Evolutionary conservation across 192 early-diverging fungal genomes (phyloP).

Genomic region (Borealophlyctis nickersoniae): DNA sequence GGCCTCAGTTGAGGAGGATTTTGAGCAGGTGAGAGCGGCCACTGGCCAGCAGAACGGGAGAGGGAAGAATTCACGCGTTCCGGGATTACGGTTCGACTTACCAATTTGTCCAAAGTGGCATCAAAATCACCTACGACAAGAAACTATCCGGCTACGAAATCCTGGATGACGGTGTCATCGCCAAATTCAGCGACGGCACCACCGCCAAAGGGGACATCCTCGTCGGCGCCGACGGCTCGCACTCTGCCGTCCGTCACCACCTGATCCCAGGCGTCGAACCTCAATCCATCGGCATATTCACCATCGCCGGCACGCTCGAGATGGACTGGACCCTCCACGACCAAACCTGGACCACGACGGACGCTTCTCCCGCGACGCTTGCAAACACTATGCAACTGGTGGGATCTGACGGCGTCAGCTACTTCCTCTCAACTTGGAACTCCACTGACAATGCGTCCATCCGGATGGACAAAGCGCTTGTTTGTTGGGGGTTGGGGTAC

Average conservation of each 20-base stretch:
- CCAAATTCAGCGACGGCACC: conserved; percentile 20
- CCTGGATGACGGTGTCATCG: background rate
- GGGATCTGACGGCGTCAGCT: background rate
- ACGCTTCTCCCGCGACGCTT: background rate
- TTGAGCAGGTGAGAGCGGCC: too few species aligned
- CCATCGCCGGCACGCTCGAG: background rate
- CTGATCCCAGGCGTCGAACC: conserved; percentile 3
- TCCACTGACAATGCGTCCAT: background rate
- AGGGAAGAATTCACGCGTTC: too few species aligned
- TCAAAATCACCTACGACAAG: conserved; percentile 11
- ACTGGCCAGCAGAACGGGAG: too few species aligned
- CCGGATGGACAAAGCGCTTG: background rate
- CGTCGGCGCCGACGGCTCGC: conserved; percentile 17
- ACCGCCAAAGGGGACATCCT: conserved; percentile 13
- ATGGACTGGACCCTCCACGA: background rate
- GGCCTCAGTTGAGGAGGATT: background rate
- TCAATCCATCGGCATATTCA: background rate
- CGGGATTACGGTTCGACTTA: too few species aligned
- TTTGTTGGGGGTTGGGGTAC: background rate
- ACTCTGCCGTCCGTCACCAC: conserved; percentile 1
- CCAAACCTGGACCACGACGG: background rate
- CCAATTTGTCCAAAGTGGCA: too few species aligned
- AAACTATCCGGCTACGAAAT: background rate
- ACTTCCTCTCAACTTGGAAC: background rate
- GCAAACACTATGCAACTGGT: background rate